phyloP scores from a whole-genome alignment of 2,329 filamentous ascomycete species.

The Aspergillus cejpii region DNA sequence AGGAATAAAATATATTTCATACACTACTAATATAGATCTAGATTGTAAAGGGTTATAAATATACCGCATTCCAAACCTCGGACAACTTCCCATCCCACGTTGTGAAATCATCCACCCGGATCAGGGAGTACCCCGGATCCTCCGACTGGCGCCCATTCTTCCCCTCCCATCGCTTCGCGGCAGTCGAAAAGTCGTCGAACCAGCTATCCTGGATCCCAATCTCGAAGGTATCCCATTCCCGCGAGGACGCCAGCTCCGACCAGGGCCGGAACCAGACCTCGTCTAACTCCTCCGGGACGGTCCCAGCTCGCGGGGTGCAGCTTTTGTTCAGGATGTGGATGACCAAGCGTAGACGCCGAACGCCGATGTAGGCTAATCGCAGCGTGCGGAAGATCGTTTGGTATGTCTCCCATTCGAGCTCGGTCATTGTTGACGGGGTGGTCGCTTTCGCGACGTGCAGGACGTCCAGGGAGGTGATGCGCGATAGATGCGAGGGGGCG shows the following conservation, averaged over 20 bases:
- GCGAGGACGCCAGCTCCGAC: constrained; percentile 2
- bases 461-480: constrained; percentile 1
- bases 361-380: background rate
- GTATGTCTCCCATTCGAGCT: constrained; percentile 1
- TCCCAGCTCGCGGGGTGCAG: constrained; percentile 3
- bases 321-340: constrained; percentile 3
- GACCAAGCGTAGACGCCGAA: constrained; percentile 1
- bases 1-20: no score
- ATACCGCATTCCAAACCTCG: constrained; percentile 3
- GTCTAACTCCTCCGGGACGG: constrained; percentile 1
- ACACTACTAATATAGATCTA: background rate
- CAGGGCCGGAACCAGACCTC: constrained; percentile 4
- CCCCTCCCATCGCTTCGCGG: background rate
- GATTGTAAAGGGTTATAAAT: background rate
- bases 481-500: constrained; percentile 1
- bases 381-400: constrained; percentile 2
- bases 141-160: background rate
- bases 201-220: constrained; percentile 4
- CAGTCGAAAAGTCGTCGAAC: constrained; percentile 1
- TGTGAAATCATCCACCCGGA: constrained; percentile 3
- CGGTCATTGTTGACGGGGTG: constrained; percentile 3
- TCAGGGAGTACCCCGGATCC: background rate
- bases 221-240: constrained; percentile 2
- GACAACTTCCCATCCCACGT: constrained; percentile 5
- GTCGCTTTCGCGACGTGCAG: constrained; percentile 2